Evolutionary conservation across 768 basidiomycete genomes (phyloP).

Genomic region (Suillus clintonianus): DNA sequence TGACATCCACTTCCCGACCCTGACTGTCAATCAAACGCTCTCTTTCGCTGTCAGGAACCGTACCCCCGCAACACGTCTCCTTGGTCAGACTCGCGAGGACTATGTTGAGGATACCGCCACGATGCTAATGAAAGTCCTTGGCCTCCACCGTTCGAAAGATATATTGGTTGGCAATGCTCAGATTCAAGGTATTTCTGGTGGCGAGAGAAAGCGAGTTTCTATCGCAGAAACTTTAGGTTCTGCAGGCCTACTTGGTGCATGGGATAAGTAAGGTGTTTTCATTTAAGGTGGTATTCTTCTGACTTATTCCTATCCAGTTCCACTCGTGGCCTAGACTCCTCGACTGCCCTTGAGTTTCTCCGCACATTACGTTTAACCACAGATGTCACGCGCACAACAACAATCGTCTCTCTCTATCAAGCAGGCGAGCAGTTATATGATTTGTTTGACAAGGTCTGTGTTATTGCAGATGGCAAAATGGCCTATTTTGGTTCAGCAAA

Average conservation of each 20-base stretch:
- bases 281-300: neutral
- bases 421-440: slow-evolving; percentile 70
- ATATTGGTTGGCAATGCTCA: slow-evolving; percentile 84
- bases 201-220: slow-evolving; percentile 83
- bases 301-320: slow-evolving; percentile 57
- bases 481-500: slow-evolving; percentile 60
- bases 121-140: slow-evolving; percentile 69
- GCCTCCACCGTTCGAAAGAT: slow-evolving; percentile 68
- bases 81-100: slow-evolving; percentile 38
- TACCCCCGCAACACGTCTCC: slow-evolving; percentile 56
- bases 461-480: slow-evolving; percentile 62
- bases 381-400: slow-evolving; percentile 51
- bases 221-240: no score
- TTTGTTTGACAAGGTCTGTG: slow-evolving; percentile 71
- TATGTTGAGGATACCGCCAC: slow-evolving; percentile 35
- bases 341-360: slow-evolving; percentile 74
- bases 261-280: neutral
- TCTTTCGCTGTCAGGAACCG: slow-evolving; percentile 71
- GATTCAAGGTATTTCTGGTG: slow-evolving; percentile 74
- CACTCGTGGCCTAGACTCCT: slow-evolving; percentile 68
- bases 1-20: slow-evolving; percentile 82
- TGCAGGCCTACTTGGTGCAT: neutral
- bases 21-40: slow-evolving; percentile 79
- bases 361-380: slow-evolving; percentile 71
- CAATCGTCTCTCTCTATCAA: slow-evolving; percentile 84